phyloP scores from a whole-genome alignment of 345 rosid species.

The Eucalyptus brandiana region DNA sequence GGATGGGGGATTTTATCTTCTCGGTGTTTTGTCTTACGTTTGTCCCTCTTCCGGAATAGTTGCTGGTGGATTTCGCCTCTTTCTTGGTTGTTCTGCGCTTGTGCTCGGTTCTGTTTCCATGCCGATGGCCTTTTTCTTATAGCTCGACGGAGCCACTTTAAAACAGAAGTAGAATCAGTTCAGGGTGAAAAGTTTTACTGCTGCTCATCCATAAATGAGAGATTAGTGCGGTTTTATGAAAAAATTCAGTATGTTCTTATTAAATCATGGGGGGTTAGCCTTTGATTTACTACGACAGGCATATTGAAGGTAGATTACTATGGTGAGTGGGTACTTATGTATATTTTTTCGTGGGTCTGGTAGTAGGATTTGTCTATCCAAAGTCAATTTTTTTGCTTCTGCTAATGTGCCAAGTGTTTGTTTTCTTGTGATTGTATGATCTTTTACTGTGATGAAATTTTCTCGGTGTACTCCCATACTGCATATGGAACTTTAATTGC shows the following conservation, averaged over 20 bases:
- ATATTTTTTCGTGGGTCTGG: background rate
- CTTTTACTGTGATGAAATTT: background rate
- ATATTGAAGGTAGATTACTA: constrained; percentile 91
- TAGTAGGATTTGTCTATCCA: background rate
- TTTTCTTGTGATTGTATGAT: background rate
- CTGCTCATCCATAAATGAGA: background rate
- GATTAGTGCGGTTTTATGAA: background rate
- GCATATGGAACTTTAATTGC: background rate
- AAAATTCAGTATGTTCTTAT: no score
- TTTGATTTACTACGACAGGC: constrained; percentile 41
- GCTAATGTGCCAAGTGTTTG: background rate
- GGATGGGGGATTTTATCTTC: background rate
- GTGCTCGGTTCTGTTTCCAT: background rate
- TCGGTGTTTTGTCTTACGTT: background rate
- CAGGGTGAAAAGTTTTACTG: background rate
- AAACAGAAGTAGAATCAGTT: background rate
- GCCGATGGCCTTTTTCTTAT: background rate
- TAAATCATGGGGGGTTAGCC: no score
- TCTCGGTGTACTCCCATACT: background rate
- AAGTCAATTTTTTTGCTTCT: background rate
- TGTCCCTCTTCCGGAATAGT: background rate
- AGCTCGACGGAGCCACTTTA: background rate
- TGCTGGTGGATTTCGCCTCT: background rate
- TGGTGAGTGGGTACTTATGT: constrained; percentile 47
- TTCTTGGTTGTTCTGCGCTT: background rate